Evolutionary conservation across 2,329 filamentous ascomycete genomes (phyloP).

Genomic region (Mycocentrospora acerina): DNA sequence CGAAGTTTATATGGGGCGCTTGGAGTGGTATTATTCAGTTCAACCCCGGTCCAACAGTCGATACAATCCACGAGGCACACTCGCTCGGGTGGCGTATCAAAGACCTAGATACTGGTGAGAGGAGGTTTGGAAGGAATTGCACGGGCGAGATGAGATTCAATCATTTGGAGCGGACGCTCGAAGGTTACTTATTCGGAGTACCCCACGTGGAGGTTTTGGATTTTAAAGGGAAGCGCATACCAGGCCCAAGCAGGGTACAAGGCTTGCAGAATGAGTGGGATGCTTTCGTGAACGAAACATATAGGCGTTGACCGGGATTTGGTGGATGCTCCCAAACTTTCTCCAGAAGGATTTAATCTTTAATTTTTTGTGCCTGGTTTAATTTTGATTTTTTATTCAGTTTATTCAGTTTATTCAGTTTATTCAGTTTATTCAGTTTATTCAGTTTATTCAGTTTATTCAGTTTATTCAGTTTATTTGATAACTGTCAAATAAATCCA

Average conservation of each 20-base stretch:
- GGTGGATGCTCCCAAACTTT: background rate
- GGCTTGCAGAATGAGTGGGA: conserved; percentile 33
- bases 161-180: conserved; percentile 11
- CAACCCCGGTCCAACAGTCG: conserved; percentile 17
- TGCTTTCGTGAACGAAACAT: conserved; percentile 25
- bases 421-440: too few relatives aligned
- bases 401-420: too few relatives aligned
- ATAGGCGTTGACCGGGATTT: conserved; percentile 13
- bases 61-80: conserved; percentile 4
- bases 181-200: conserved; percentile 25
- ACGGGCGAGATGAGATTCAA: conserved; percentile 38
- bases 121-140: conserved; percentile 37
- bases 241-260: conserved; percentile 18
- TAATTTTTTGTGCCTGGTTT: too few relatives aligned
- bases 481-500: too few relatives aligned
- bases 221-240: conserved; percentile 28
- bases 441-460: too few relatives aligned
- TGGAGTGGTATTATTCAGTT: conserved; percentile 49
- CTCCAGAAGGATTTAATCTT: too few relatives aligned
- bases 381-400: too few relatives aligned
- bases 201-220: conserved; percentile 24
- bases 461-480: too few relatives aligned
- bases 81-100: conserved; percentile 35
- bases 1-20: conserved; percentile 47
- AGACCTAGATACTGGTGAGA: conserved; percentile 20